Percentiles rank a stretch among this genome's conserved stretches.
Evolutionary conservation across 257 asterid species (phyloP).

Genomic region (Solanum clarkiae): DNA sequence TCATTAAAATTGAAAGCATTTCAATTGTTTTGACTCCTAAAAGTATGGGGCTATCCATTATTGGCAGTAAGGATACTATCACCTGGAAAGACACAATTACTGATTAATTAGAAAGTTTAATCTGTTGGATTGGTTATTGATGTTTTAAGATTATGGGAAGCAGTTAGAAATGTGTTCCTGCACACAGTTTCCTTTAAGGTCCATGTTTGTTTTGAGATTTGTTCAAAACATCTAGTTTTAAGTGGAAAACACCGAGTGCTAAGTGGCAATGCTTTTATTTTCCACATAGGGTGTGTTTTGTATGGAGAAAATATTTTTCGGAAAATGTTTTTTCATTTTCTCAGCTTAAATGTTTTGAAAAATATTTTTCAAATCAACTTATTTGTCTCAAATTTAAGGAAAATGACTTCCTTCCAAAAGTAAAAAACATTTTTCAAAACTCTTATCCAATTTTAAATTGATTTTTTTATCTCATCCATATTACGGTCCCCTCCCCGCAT

Average conservation of each 20-base stretch:
- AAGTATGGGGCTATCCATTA: background rate
- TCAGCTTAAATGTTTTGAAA: no score
- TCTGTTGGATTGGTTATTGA: background rate
- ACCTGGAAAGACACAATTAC: background rate
- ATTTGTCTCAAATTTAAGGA: no score
- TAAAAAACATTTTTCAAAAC: no score
- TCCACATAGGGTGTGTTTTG: background rate
- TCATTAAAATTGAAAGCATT: background rate
- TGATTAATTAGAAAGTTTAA: background rate
- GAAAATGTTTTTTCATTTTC: no score
- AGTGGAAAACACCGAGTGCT: background rate
- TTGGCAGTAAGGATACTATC: background rate
- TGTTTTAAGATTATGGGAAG: background rate
- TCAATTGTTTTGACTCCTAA: background rate
- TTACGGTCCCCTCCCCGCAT: no score
- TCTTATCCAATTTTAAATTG: no score
- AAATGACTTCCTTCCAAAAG: no score
- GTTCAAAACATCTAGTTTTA: background rate
- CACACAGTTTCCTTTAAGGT: background rate
- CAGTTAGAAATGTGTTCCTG: background rate
- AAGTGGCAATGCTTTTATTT: background rate
- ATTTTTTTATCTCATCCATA: no score
- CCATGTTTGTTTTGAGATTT: background rate
- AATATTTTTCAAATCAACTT: no score
- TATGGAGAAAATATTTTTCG: no score